Percentiles rank a stretch among this genome's conserved stretches.
Evolutionary conservation across 1,284 basidiomycete genomes (phyloP).

Genomic region (Ganoderma boninense): DNA sequence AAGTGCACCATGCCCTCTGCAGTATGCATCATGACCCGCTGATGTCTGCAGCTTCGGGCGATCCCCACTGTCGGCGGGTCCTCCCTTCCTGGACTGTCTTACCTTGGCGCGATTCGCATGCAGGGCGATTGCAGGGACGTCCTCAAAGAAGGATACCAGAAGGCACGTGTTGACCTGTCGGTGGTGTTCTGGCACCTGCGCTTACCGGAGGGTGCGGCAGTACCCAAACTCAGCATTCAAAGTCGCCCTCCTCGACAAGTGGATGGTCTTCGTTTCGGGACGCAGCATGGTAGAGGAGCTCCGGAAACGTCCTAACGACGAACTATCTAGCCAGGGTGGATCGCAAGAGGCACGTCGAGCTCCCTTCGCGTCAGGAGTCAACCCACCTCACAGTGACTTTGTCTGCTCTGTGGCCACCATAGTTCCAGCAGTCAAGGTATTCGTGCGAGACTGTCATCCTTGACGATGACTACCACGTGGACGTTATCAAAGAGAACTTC

Average conservation of each 20-base stretch:
- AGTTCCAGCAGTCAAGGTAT: constrained; percentile 25
- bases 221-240: constrained; percentile 42
- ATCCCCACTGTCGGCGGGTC: background rate
- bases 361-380: background rate
- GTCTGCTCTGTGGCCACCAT: background rate
- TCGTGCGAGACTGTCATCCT: constrained; percentile 32
- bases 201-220: constrained; percentile 30
- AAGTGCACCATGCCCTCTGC: background rate
- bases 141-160: background rate
- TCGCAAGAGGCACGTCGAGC: background rate
- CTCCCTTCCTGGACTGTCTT: background rate
- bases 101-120: background rate
- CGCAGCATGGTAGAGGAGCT: constrained; percentile 14
- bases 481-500: constrained; percentile 35
- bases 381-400: background rate
- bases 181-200: background rate
- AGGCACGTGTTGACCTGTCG: background rate
- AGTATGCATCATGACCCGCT: background rate
- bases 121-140: background rate
- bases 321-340: background rate
- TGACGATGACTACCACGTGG: constrained; percentile 38
- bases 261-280: constrained; percentile 38
- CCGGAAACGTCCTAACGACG: background rate
- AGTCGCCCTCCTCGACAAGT: constrained; percentile 45
- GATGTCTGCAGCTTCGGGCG: background rate